Evolutionary conservation across 2,329 filamentous ascomycete genomes (phyloP), one percentile per base, ranked within the genome.

Genomic region (Pseudogymnoascus sp.): DNA sequence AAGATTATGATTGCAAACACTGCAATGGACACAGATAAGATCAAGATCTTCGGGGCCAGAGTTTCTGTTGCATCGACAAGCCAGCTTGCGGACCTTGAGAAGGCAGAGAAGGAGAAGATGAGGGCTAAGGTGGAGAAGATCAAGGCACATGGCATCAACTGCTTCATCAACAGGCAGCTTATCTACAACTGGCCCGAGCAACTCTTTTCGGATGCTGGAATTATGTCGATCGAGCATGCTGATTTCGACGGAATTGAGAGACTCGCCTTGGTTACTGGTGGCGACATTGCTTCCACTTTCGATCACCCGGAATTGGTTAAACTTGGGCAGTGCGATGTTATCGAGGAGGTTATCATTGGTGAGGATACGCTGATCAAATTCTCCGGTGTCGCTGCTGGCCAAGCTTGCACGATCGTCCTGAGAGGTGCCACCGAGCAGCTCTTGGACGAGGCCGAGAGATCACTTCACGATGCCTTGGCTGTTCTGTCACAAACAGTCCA

Each of bases 101-200:
- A 95, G 83, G 94, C 94, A 5, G 94, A 97, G 81, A 89, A 91
- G 72, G 94, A 99, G 72, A 97, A 97, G 87, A 99, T 99, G 94
- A 95, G 92, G 83, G 89, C 90, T 68, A 99, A 99, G 84, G 94
- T 99, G 52, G 94, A 99, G 67, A 93, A 91, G 77, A 99, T 99
- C 80, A 99, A 97, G 84, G 84, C 91, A 55, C 94, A 99, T 73
- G 94, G 94, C 64, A 97, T 99, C 80, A 99, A 99, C 84, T 97
- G 94, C 82, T 99, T 99, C 77, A 96, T 99, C 77, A 99, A 99
- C 84, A 84, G 94, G 70, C 94, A 99, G 77, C 86, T 99, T 67
- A 99, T 99, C 79, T 99, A 99, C 84, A 99, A 99, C 83, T 99
- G 94, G 94, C 94, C 94, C 5, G 94, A 99, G 78, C 94, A 99